Conservation (phyloP, 1,284 basidiomycete genomes). For the Phaffia rhodozyma region DNA sequence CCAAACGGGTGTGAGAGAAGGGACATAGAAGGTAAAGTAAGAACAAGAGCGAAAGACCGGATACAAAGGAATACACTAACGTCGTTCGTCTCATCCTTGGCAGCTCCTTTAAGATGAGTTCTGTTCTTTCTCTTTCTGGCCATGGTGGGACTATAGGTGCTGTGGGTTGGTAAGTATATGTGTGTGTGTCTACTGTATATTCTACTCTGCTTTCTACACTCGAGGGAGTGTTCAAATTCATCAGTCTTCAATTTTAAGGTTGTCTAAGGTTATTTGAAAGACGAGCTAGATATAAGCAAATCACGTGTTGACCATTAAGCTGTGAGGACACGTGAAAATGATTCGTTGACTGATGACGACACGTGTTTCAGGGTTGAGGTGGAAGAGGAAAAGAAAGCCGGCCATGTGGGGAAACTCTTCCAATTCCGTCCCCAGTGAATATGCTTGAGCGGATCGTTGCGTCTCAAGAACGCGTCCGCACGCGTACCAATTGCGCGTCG, state of each 20-base stretch:
- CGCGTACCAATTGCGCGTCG: too few species aligned
- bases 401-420: too few species aligned
- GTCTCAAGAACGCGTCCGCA: too few species aligned
- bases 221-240: too few species aligned
- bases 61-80: background rate
- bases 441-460: too few species aligned
- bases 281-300: background rate
- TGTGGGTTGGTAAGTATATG: background rate
- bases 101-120: slow-evolving; percentile 61
- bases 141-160: slow-evolving; percentile 39
- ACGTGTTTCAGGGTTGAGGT: background rate
- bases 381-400: background rate
- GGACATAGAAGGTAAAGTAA: background rate
- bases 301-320: too few species aligned
- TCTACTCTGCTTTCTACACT: background rate
- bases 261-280: background rate
- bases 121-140: slow-evolving; percentile 68
- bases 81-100: slow-evolving; percentile 27
- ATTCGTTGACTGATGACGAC: too few species aligned
- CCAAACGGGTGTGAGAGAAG: background rate
- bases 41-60: background rate
- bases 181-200: background rate
- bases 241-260: background rate
- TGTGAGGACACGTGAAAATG: too few species aligned
- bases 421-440: too few species aligned